Percentiles rank a stretch among this genome's conserved stretches.
phyloP scores from a whole-genome alignment of 2,329 filamentous ascomycete species.

The Hypocrella siamensis region DNA sequence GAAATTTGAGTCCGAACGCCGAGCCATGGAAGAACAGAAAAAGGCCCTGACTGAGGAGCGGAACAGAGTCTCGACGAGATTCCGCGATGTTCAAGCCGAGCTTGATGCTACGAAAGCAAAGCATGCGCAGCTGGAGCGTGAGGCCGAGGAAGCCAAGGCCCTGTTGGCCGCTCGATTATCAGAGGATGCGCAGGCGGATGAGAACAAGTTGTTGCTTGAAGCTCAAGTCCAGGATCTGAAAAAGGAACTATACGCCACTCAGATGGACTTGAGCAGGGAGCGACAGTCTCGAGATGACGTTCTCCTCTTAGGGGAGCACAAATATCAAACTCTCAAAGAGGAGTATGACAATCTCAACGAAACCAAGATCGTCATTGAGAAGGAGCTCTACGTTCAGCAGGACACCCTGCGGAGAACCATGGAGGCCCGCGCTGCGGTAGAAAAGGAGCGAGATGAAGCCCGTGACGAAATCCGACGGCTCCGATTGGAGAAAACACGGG shows the following conservation, averaged over 20 bases:
- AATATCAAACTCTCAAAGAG: slow-evolving; percentile 64
- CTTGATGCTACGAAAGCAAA: slow-evolving; percentile 75
- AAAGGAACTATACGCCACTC: slow-evolving; percentile 65
- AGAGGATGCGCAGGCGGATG: slow-evolving; percentile 70
- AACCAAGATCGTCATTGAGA: slow-evolving; percentile 92
- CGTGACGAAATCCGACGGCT: slow-evolving; percentile 72
- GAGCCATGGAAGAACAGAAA: slow-evolving; percentile 65
- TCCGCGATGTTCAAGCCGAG: slow-evolving; percentile 78
- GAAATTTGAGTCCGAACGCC: slow-evolving; percentile 67
- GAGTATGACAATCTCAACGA: slow-evolving; percentile 82
- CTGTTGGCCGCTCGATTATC: slow-evolving; percentile 78
- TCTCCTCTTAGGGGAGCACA: slow-evolving; percentile 78
- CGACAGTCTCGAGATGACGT: slow-evolving; percentile 90
- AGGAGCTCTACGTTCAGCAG: slow-evolving; percentile 91
- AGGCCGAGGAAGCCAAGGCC: slow-evolving; percentile 75
- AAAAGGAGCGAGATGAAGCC: slow-evolving; percentile 79
- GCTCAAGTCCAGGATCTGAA: slow-evolving; percentile 80
- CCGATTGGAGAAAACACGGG: slow-evolving; percentile 66
- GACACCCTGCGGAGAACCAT: slow-evolving; percentile 76
- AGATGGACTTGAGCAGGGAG: slow-evolving; percentile 80
- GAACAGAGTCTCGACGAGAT: slow-evolving; percentile 57
- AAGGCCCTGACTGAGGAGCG: slow-evolving; percentile 57
- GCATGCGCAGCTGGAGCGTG: slow-evolving; percentile 69
- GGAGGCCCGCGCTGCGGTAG: slow-evolving; percentile 63
- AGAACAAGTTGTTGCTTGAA: slow-evolving; percentile 71